These are phyloP conservation scores for Tetrahymena malaccensis DNA, from an alignment of 73 alveolate species.

Conservation along the genomic window DNA sequence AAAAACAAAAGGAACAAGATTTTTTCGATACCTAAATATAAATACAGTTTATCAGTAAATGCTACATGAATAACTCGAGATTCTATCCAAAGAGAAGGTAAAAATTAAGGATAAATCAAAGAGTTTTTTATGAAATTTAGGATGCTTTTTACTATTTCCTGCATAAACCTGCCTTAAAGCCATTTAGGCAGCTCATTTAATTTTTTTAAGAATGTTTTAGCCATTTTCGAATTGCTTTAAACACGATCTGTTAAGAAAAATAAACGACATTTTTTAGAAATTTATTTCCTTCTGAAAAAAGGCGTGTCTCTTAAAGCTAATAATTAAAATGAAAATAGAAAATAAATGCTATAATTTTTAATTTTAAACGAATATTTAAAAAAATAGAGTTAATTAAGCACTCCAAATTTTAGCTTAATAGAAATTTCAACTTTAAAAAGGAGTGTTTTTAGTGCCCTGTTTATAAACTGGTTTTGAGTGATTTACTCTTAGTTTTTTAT, in stretches of 20 bases:
- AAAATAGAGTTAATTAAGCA: neutral
- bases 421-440: neutral
- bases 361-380: too few relatives aligned
- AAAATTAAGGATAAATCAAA: neutral
- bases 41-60: neutral
- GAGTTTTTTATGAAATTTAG: neutral
- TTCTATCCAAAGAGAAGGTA: neutral
- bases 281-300: neutral
- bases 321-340: neutral
- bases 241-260: neutral
- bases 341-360: too few relatives aligned
- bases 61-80: constrained; percentile 1
- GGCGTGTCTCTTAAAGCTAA: neutral
- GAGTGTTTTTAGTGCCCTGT: neutral
- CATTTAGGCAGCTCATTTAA: neutral
- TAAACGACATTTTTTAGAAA: neutral
- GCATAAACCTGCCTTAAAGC: neutral
- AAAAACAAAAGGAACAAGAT: neutral
- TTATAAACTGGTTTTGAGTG: neutral
- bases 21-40: neutral
- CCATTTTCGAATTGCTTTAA: neutral
- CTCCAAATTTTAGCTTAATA: neutral
- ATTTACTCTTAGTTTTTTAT: too few relatives aligned
- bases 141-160: neutral
- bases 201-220: too few relatives aligned